phyloP scores from a whole-genome alignment of 2,329 filamentous ascomycete species.

The Cladosporium sp. region DNA sequence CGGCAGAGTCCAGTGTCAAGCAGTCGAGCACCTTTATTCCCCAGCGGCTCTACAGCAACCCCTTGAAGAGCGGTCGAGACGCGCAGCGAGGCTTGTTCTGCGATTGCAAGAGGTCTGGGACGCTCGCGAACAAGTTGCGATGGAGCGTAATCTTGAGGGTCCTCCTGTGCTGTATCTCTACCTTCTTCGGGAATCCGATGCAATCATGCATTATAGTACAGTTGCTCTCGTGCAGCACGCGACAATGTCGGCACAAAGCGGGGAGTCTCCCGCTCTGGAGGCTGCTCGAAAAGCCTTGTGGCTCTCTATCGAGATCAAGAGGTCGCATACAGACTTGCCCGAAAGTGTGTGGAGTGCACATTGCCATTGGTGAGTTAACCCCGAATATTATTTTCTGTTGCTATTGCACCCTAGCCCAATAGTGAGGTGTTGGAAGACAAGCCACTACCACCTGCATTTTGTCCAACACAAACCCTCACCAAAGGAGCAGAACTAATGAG shows the following conservation, averaged over 20 bases:
- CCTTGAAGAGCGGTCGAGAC: constrained; percentile 10
- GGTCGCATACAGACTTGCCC: constrained; percentile 1
- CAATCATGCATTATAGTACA: constrained; percentile 17
- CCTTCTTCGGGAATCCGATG: constrained; percentile 9
- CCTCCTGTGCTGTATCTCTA: neutral
- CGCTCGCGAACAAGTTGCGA: neutral
- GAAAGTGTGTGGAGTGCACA: constrained; percentile 15
- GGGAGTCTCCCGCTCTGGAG: constrained; percentile 16
- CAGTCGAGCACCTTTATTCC: constrained; percentile 24
- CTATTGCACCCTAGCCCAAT: too few relatives aligned
- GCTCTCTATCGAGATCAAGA: constrained; percentile 11
- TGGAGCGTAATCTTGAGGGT: neutral
- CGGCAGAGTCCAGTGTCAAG: constrained; percentile 54
- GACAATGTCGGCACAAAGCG: constrained; percentile 11
- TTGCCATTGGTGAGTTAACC: constrained; percentile 13
- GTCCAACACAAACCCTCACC: neutral
- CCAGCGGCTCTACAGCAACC: constrained; percentile 14
- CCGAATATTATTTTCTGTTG: too few relatives aligned
- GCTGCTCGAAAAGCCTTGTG: constrained; percentile 14
- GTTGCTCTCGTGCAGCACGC: constrained; percentile 16
- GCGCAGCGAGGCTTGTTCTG: constrained; percentile 7
- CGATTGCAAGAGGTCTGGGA: constrained; percentile 11
- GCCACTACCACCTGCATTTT: too few relatives aligned
- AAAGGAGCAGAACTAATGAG: constrained; percentile 16
- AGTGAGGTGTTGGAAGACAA: too few relatives aligned